These are phyloP conservation scores for Blastobotrys capitulatus DNA, from an alignment of 1,139 yeast genomes.

Conservation along the genomic window DNA sequence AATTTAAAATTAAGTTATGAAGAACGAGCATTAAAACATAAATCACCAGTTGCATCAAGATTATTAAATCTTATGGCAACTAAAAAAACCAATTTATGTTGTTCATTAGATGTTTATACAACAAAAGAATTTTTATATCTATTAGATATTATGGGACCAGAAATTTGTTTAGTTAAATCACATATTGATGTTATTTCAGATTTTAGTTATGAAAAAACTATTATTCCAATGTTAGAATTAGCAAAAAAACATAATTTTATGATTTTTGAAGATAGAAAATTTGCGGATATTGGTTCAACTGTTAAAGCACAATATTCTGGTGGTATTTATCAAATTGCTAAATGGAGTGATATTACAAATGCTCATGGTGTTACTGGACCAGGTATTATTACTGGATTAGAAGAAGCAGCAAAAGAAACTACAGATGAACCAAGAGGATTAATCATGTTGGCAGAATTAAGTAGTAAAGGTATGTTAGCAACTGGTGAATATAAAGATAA, in stretches of 20 bases:
- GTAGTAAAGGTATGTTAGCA: conserved; percentile 90
- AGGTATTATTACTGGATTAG: conserved; percentile 85
- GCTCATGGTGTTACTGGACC: conserved; percentile 98
- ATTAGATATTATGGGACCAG: conserved; percentile 81
- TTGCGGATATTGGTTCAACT: conserved; percentile 98
- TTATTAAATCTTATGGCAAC: conserved; percentile 68
- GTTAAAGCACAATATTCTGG: conserved; percentile 90
- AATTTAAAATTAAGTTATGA: conserved; percentile 43
- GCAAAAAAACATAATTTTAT: conserved; percentile 75
- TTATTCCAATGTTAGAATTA: conserved; percentile 62
- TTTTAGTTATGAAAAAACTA: conserved; percentile 73
- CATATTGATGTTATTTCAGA: conserved; percentile 92
- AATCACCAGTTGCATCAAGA: conserved; percentile 74
- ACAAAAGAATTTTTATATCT: conserved; percentile 68
- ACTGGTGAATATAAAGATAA: conserved; percentile 82
- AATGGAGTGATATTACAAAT: conserved; percentile 96
- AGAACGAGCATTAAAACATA: conserved; percentile 63
- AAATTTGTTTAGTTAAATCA: conserved; percentile 85
- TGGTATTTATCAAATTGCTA: conserved; percentile 82
- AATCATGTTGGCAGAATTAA: conserved; percentile 91
- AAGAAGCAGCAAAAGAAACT: conserved; percentile 72
- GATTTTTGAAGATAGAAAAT: conserved; percentile 93
- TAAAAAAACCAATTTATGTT: conserved; percentile 87
- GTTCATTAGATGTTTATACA: conserved; percentile 86
- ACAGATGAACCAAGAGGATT: conserved; percentile 66